Conservation (phyloP, 2,329 filamentous ascomycete genomes). For the Mariannaea elegans region DNA sequence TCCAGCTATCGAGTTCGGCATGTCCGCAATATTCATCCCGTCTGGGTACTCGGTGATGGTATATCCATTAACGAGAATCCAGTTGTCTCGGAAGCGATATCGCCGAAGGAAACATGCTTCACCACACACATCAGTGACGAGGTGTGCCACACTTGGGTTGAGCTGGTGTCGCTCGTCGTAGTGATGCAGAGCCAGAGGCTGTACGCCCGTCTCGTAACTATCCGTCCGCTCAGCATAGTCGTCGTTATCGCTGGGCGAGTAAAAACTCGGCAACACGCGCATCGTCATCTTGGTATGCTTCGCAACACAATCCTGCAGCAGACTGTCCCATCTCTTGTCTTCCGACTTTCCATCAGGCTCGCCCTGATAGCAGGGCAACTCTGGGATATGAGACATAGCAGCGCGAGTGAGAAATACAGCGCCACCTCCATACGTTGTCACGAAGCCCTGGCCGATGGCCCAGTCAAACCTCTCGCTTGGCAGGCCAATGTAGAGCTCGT, state of each 20-base stretch:
- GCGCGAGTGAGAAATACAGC: slow-evolving; percentile 52
- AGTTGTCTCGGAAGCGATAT: slow-evolving; percentile 55
- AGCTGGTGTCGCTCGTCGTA: slow-evolving; percentile 50
- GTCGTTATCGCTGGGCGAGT: slow-evolving; percentile 48
- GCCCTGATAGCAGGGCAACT: slow-evolving; percentile 49
- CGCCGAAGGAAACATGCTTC: slow-evolving; percentile 58
- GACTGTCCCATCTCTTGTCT: slow-evolving; percentile 50
- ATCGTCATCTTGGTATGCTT: slow-evolving; percentile 47
- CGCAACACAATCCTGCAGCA: slow-evolving; percentile 53
- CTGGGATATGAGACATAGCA: slow-evolving; percentile 46
- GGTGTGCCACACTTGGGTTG: slow-evolving; percentile 51
- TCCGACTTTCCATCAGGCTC: slow-evolving; percentile 23
- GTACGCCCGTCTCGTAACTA: slow-evolving; percentile 51
- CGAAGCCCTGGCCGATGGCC: slow-evolving; percentile 47
- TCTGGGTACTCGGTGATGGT: slow-evolving; percentile 54
- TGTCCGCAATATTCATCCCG: slow-evolving; percentile 42
- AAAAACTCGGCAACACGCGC: slow-evolving; percentile 54
- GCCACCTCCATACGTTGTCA: slow-evolving; percentile 55
- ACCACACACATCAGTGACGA: slow-evolving; percentile 54
- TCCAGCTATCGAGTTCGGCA: slow-evolving; percentile 21
- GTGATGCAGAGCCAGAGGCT: slow-evolving; percentile 53
- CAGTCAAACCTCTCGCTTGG: slow-evolving; percentile 56
- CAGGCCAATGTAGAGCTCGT: slow-evolving; percentile 52
- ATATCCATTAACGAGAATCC: slow-evolving; percentile 58
- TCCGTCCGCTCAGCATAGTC: slow-evolving; percentile 40